Base-by-base conservation (phyloP, 2,329 filamentous ascomycete genomes). In the Colletotrichum liaoningense region DNA sequence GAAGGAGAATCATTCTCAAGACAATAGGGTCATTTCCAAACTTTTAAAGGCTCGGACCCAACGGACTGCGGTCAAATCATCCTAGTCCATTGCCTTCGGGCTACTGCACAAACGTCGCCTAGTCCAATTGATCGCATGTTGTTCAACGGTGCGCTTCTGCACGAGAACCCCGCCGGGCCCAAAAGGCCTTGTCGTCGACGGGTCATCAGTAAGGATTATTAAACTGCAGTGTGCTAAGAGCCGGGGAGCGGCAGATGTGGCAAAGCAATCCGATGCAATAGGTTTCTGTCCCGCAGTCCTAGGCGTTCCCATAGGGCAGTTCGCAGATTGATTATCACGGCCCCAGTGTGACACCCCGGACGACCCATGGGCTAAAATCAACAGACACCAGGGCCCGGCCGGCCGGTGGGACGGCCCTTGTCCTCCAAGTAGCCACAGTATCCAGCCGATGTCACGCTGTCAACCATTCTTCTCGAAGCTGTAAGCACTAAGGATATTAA, bases 401-500 rank as follows among this genome's bases (percentile, higher is more conserved):
- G 14, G 67, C n/a, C 28, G 22, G 30, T 26, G 63, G 14, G 35
- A 42, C 62, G 14, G 28, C 7, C 16, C 14, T 49, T 6, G 24
- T 16, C 33, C 24, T 16, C 46, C 33, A 46, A 26, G 9, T 11
- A 19, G 57, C 3, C 2, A 26, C 9, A n/a, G 52, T 22, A 30
- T 35, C 7, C 38, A 19, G 38, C 9, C 67, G 59, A 64, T 69
- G 66, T 69, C 16, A 69, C 66, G 24, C 30, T 69, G 30, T 60
- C 14, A 38, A 33, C 6, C 16, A 42, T 24, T 65, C 16, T 6
- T 7, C 33, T 63, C 22, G 33, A 4, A 2, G 5, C 14, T 28
- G 59, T 69, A 59, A 64, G 69, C 69, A 26, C 69, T 72, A 64
- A 14, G n/a, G 6, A 64, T 46, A 59, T 55, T 59, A 5, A 26